Evolutionary conservation across 805 yeast species (phyloP).

Genomic region (Allodekkera sacchari): DNA sequence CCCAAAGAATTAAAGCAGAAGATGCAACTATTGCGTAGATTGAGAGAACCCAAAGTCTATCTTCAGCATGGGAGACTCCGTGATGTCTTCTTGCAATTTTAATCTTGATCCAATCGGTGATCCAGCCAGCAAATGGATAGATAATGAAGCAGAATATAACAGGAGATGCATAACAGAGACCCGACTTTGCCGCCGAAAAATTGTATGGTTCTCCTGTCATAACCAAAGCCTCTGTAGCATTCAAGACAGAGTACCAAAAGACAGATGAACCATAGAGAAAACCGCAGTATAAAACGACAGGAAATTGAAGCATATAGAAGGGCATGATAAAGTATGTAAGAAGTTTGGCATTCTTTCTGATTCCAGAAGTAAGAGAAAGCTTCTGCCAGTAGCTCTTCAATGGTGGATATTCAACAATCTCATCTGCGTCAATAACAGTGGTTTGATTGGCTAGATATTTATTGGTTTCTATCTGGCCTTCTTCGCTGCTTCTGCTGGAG

Average conservation of each 20-base stretch:
- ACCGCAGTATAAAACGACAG: conserved; percentile 53
- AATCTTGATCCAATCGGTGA: conserved; percentile 43
- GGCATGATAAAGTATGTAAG: conserved; percentile 27
- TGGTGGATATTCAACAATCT: conserved; percentile 15
- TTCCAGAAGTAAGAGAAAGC: conserved; percentile 33
- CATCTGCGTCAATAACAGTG: conserved; percentile 15
- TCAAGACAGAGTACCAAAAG: conserved; percentile 39
- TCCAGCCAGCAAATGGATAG: conserved; percentile 39
- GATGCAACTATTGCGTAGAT: conserved; percentile 43
- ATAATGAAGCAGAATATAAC: conserved; percentile 36
- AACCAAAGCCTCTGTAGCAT: conserved; percentile 40
- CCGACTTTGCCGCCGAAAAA: conserved; percentile 37
- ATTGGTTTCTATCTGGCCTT: conserved; percentile 11
- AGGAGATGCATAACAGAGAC: conserved; percentile 47
- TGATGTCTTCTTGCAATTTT: conserved; percentile 37
- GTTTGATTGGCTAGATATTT: conserved; percentile 24
- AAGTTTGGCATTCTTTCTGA: conserved; percentile 18
- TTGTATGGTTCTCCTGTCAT: conserved; percentile 41
- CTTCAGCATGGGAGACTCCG: conserved; percentile 50
- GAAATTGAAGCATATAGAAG: conserved; percentile 34
- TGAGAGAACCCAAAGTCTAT: conserved; percentile 44
- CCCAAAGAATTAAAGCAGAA: conserved; percentile 49
- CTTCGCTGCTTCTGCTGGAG: conserved; percentile 8
- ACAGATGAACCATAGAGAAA: conserved; percentile 40
- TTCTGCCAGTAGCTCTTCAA: conserved; percentile 33